Evolutionary conservation across 208 protist species (phyloP), one percentile per base, ranked within the genome.

Genomic region (Trypanosoma boissoni): DNA sequence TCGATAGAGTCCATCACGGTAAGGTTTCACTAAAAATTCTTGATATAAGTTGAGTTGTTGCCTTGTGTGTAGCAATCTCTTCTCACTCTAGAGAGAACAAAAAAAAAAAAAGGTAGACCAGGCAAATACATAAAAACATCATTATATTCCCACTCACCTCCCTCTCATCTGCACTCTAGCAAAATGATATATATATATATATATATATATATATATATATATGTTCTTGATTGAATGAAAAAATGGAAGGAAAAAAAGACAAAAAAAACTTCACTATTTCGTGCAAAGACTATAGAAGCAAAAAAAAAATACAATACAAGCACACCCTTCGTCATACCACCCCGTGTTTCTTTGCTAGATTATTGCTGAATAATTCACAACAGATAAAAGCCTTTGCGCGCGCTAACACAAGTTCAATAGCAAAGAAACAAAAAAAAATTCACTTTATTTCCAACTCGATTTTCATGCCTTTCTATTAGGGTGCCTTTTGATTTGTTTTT

Each of bases 1-100:
- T 99, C 97, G 39, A 99, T 88, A 45, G 96, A 90, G 44, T 78
- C 68, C 69, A 92, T 88, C 37, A 67, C 50, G 18, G 37, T 50
- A 44, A 42, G 46, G 29, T 59, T 62, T 23, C 29, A 32, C 31
- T 68, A 64, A 29, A 29, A 12, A 50, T 16, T n/a, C n/a, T n/a
- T n/a, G 34, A 16, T 39, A 39, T 16, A 12, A 12, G 8, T 39
- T 39, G 8, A 39, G 34, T 39, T 39, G 12, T 39, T 39, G 34
- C 34, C 12, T 12, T 16, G 18, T 55, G 18, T 39, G 20, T 64
- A 50, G n/a, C 8, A 49, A 16, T n/a, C 20, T 9, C n/a, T 6
- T 39, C 36, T 29, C 21, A n/a, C 5, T 36, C 23, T 18, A 24
- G 21, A 67, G 32, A 29, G 21, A 46, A 55, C 52, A 31, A 56